These are phyloP conservation scores for Herpetospermum pedunculosum DNA, from an alignment of 306 rosid species.

Conservation along the genomic window DNA sequence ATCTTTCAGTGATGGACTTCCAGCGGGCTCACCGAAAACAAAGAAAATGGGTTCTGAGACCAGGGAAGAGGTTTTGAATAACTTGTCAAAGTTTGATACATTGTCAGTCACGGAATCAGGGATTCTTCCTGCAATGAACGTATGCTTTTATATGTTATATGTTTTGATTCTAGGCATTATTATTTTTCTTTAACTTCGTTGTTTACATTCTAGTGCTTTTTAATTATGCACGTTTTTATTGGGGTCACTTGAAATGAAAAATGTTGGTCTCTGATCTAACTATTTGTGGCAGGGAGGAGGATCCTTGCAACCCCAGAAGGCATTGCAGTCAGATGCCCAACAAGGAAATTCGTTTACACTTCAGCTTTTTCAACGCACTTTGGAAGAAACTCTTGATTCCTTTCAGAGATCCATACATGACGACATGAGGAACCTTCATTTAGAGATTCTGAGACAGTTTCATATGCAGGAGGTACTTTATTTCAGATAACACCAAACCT, in stretches of 20 bases:
- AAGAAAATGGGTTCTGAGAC: slow-evolving; percentile 90
- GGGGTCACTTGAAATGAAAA: not conserved
- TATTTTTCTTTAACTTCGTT: not conserved
- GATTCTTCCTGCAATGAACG: slow-evolving; percentile 41
- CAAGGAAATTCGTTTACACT: slow-evolving; percentile 80
- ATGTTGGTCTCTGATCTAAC: not conserved
- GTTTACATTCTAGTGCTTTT: not conserved
- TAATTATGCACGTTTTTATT: not conserved
- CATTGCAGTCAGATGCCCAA: slow-evolving; percentile 54
- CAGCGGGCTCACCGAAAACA: slow-evolving; percentile 72
- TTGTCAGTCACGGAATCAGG: slow-evolving; percentile 41
- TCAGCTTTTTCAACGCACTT: slow-evolving; percentile 84
- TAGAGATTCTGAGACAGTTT: slow-evolving; percentile 84
- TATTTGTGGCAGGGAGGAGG: slow-evolving; percentile 60
- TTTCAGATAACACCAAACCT: not conserved
- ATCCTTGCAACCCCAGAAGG: slow-evolving; percentile 36
- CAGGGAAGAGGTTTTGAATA: slow-evolving; percentile 70
- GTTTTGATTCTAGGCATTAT: not conserved
- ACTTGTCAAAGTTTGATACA: slow-evolving; percentile 52
- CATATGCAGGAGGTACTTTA: slow-evolving; percentile 87
- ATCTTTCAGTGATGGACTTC: slow-evolving; percentile 48
- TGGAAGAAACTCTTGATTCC: slow-evolving; percentile 77
- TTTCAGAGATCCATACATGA: slow-evolving; percentile 82
- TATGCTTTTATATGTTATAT: slow-evolving; percentile 17
- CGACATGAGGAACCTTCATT: slow-evolving; percentile 91